A percentile compares a stretch with the other conserved stretches of the same genome.
phyloP scores from a whole-genome alignment of 768 basidiomycete species.

The Podaxis sp. region DNA sequence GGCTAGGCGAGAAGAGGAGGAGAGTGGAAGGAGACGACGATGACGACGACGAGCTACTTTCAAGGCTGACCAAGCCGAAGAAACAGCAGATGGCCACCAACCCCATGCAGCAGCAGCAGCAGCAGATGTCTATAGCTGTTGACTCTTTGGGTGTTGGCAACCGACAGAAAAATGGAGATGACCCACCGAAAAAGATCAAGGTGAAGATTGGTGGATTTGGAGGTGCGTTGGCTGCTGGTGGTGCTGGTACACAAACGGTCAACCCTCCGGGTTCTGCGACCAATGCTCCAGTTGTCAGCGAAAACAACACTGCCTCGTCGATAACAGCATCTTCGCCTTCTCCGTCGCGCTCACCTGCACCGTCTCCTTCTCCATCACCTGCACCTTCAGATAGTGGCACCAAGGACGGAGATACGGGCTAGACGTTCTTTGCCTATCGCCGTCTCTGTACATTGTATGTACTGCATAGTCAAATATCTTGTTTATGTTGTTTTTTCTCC shows the following conservation, averaged over 20 bases:
- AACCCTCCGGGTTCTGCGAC: background rate
- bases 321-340: slow-evolving; percentile 16
- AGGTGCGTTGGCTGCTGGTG: slow-evolving; percentile 29
- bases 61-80: slow-evolving; percentile 56
- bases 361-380: slow-evolving; percentile 35
- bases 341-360: slow-evolving; percentile 19
- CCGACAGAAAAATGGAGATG: slow-evolving; percentile 45
- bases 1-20: slow-evolving; percentile 68
- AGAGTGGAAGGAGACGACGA: slow-evolving; percentile 67
- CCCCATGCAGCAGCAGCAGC: background rate
- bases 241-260: background rate
- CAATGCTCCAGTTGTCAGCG: background rate
- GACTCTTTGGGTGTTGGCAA: slow-evolving; percentile 23
- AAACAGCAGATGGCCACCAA: slow-evolving; percentile 41
- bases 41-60: slow-evolving; percentile 66
- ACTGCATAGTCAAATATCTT: slow-evolving; percentile 3
- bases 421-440: slow-evolving; percentile 19
- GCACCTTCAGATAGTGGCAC: slow-evolving; percentile 60
- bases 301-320: slow-evolving; percentile 15
- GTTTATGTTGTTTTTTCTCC: slow-evolving; percentile 10
- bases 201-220: slow-evolving; percentile 60
- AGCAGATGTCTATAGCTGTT: background rate
- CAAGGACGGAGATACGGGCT: slow-evolving; percentile 78
- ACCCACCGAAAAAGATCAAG: slow-evolving; percentile 72
- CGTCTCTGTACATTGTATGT: slow-evolving; percentile 15